A percentile compares a stretch with the other conserved stretches of the same genome.
phyloP scores from a whole-genome alignment of 139 green algal species.

The Dunaliella sp. region DNA sequence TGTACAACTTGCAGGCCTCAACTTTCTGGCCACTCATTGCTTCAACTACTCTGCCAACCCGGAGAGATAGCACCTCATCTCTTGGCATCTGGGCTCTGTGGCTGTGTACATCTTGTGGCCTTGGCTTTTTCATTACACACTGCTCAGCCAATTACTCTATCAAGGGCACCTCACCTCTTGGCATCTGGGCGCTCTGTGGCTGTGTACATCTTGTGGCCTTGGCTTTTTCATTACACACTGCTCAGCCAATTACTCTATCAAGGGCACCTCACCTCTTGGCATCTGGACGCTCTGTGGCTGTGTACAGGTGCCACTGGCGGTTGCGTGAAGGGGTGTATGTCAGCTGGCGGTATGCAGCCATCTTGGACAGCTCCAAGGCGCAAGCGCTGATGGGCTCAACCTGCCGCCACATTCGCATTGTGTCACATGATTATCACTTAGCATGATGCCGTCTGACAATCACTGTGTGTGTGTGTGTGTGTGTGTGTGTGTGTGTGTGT shows the following conservation, averaged over 20 bases:
- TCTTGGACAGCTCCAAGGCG: slow-evolving; percentile 80
- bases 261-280: slow-evolving; percentile 21
- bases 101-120: too few species aligned
- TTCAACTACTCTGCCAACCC: neutral
- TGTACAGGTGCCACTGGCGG: slow-evolving; percentile 89
- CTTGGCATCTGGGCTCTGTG: too few species aligned
- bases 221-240: neutral
- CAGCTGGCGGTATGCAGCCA: slow-evolving; percentile 35
- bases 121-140: too few species aligned
- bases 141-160: neutral
- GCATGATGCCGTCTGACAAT: too few species aligned
- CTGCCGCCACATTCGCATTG: slow-evolving; percentile 16
- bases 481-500: too few species aligned
- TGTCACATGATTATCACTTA: too few species aligned
- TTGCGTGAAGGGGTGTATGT: slow-evolving; percentile 77
- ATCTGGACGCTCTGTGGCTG: slow-evolving; percentile 59
- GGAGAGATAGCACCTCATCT: too few species aligned
- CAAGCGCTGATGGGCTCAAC: slow-evolving; percentile 60
- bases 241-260: too few species aligned
- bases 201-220: too few species aligned
- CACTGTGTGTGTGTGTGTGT: too few species aligned
- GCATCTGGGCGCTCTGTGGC: too few species aligned
- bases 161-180: neutral
- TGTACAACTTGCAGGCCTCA: too few species aligned
- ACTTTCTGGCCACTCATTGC: neutral